Percentiles rank a stretch among this genome's conserved stretches.
Conservation (phyloP, 202 grass and related monocot genomes). For the Panicum virgatum region DNA sequence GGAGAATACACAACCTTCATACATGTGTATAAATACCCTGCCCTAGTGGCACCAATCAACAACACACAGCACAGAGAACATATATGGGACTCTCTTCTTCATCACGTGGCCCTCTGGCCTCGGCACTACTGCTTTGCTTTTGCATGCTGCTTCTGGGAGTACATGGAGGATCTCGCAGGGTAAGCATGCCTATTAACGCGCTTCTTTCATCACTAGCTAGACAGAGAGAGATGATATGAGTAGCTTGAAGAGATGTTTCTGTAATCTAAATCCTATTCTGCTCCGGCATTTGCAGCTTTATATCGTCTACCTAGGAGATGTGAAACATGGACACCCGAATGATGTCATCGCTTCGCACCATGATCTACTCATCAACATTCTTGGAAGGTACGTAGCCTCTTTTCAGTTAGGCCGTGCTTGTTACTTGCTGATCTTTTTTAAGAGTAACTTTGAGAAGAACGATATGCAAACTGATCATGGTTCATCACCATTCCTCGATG, state of each 20-base stretch:
- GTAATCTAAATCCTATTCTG: background rate
- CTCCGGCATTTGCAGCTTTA: constrained; percentile 23
- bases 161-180: constrained; percentile 25
- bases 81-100: background rate
- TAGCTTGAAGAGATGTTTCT: background rate
- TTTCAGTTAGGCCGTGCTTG: no score
- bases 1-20: no score
- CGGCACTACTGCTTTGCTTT: background rate
- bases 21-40: no score
- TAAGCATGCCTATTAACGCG: background rate
- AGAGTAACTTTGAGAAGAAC: no score
- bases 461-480: no score
- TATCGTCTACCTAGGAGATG: constrained; percentile 27
- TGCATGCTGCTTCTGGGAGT: background rate
- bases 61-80: no score
- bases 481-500: background rate
- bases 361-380: background rate
- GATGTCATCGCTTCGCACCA: constrained; percentile 33
- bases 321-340: constrained; percentile 23
- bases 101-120: background rate
- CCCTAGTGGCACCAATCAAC: background rate
- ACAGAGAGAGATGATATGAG: no score
- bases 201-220: no score
- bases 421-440: no score
- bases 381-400: background rate